Evolutionary conservation across 164 flowering plant species (phyloP).

Genomic region (Nymphaea thermarum): DNA sequence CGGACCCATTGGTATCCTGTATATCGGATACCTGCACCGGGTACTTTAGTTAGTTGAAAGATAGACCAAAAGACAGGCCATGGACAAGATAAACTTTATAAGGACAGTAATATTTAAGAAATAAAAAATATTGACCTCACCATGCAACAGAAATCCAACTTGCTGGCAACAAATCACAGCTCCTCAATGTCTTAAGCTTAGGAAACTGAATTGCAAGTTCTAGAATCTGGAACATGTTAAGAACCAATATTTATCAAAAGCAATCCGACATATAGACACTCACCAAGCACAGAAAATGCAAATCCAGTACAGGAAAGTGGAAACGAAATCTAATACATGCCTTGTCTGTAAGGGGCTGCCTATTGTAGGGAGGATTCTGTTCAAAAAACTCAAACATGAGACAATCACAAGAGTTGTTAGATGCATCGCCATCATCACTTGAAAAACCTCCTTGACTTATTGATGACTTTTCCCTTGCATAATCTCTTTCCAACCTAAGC

Average conservation of each 20-base stretch:
- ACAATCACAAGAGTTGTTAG: conserved; percentile 20
- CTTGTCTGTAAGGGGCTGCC: conserved; percentile 61
- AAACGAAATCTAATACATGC: conserved; percentile 16
- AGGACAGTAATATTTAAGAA: no score
- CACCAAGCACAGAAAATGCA: neutral
- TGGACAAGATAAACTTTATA: no score
- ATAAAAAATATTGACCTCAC: conserved; percentile 16
- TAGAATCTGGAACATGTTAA: conserved; percentile 31
- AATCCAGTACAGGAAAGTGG: neutral
- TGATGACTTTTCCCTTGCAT: conserved; percentile 25
- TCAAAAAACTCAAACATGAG: conserved; percentile 51
- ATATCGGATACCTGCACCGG: conserved; percentile 72
- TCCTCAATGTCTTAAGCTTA: conserved; percentile 33
- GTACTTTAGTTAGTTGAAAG: neutral
- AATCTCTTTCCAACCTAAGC: conserved; percentile 20
- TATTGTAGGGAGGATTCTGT: conserved; percentile 35
- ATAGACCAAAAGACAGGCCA: no score
- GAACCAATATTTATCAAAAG: conserved; percentile 3
- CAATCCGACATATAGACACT: neutral
- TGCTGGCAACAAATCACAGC: conserved; percentile 60
- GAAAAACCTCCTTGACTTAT: conserved; percentile 16
- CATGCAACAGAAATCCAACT: conserved; percentile 87
- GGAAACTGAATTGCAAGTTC: conserved; percentile 40
- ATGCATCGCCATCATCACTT: conserved; percentile 29
- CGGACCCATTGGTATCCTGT: conserved; percentile 70